Evolutionary conservation across 2,329 filamentous ascomycete species (phyloP).

Genomic region (Neoascochyta sp.): DNA sequence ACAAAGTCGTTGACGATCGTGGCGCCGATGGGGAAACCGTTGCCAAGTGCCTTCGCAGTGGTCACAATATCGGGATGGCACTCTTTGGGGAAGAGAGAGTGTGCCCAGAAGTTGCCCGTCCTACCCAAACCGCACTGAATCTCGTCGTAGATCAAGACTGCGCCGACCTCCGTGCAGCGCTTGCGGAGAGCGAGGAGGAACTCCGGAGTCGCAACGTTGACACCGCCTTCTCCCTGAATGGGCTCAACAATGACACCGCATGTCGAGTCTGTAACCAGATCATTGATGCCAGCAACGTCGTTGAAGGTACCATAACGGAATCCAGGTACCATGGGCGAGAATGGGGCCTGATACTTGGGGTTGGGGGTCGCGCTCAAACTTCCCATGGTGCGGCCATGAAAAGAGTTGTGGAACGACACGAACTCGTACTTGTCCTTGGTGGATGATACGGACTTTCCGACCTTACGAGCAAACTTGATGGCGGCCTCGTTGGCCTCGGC

Average conservation of each 20-base stretch:
- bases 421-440: conserved; percentile 73
- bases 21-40: conserved; percentile 92
- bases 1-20: conserved; percentile 66
- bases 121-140: conserved; percentile 91
- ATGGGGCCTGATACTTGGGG: conserved; percentile 94
- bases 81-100: conserved; percentile 66
- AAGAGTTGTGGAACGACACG: conserved; percentile 86
- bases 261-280: conserved; percentile 76
- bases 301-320: conserved; percentile 87
- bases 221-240: conserved; percentile 94
- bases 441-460: conserved; percentile 70
- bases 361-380: conserved; percentile 93
- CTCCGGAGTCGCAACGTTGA: conserved; percentile 75
- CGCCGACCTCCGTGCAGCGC: conserved; percentile 81
- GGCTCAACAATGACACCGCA: conserved; percentile 96
- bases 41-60: conserved; percentile 92
- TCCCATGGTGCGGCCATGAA: conserved; percentile 97
- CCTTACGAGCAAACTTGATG: conserved; percentile 93
- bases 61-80: conserved; percentile 93
- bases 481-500: conserved; percentile 97
- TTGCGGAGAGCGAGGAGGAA: conserved; percentile 81
- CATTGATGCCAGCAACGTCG: conserved; percentile 66
- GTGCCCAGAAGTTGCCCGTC: conserved; percentile 88
- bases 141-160: conserved; percentile 90
- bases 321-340: conserved; percentile 91